These are phyloP conservation scores for Pezicula rhizophila DNA, from an alignment of 2,329 filamentous ascomycete genomes.

Conservation along the genomic window DNA sequence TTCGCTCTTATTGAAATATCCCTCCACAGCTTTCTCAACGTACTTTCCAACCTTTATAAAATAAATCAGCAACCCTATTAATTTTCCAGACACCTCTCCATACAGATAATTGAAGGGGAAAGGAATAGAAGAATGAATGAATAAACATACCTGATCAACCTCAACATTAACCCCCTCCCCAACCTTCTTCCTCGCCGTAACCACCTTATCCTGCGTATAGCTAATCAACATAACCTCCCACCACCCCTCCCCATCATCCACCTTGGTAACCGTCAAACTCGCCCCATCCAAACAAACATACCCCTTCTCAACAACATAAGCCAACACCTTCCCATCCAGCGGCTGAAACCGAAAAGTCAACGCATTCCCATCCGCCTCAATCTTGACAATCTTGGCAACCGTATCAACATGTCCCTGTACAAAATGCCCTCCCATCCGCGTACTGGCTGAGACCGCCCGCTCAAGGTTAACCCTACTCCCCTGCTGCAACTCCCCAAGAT, in stretches of 20 bases:
- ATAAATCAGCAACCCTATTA: background rate
- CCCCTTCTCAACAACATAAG: conserved; percentile 93
- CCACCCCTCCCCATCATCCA: conserved; percentile 72
- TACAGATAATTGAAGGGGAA: background rate
- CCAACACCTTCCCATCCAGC: conserved; percentile 59
- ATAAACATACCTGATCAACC: conserved; percentile 22
- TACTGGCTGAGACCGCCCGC: conserved; percentile 82
- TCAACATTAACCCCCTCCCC: conserved; percentile 31
- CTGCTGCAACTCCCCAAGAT: conserved; percentile 69
- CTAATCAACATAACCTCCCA: conserved; percentile 98
- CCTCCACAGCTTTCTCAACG: conserved; percentile 81
- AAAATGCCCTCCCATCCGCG: conserved; percentile 96
- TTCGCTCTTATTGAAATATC: conserved; percentile 60
- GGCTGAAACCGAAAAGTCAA: conserved; percentile 80
- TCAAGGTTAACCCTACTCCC: conserved; percentile 81
- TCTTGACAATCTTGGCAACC: conserved; percentile 66
- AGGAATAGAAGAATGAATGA: too few relatives aligned
- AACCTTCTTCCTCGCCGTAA: conserved; percentile 29
- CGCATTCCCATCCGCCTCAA: conserved; percentile 81
- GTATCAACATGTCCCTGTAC: conserved; percentile 98
- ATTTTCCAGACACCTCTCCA: background rate
- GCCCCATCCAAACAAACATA: conserved; percentile 93
- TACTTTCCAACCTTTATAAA: conserved; percentile 58
- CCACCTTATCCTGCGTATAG: conserved; percentile 90
- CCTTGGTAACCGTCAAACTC: conserved; percentile 84